Evolutionary conservation across 495 filamentous ascomycete species (phyloP).

Genomic region (Staphylotrichum tortipilum): DNA sequence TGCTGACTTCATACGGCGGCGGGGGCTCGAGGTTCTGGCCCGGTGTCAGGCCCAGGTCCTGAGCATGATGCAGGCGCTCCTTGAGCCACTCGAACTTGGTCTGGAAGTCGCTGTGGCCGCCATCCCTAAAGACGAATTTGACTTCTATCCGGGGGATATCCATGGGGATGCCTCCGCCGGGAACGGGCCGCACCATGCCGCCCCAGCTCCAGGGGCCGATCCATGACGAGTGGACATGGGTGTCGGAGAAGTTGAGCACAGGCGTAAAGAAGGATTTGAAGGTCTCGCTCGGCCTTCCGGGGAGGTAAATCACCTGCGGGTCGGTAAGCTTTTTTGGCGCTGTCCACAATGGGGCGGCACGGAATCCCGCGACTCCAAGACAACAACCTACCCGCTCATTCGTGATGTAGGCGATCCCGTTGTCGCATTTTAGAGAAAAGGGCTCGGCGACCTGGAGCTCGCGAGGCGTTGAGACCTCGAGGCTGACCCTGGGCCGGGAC

Average conservation of each 20-base stretch:
- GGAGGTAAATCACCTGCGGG: conserved; percentile 77
- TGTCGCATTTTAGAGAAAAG: conserved; percentile 39
- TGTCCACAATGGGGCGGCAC: too few relatives aligned
- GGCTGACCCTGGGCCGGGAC: conserved; percentile 35
- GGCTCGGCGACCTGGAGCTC: conserved; percentile 36
- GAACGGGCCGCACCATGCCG: conserved; percentile 66
- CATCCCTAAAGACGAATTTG: conserved; percentile 86
- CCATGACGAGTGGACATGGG: conserved; percentile 83
- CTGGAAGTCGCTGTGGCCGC: conserved; percentile 88
- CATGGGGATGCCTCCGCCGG: conserved; percentile 78
- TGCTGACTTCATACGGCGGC: conserved; percentile 62
- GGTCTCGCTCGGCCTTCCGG: conserved; percentile 53
- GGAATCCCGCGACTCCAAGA: too few relatives aligned
- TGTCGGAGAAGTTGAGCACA: conserved; percentile 75
- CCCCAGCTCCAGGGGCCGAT: conserved; percentile 96
- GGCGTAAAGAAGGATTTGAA: conserved; percentile 86
- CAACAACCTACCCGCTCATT: conserved; percentile 84
- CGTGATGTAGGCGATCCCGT: conserved; percentile 64
- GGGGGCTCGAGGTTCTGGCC: conserved; percentile 62
- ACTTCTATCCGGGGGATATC: conserved; percentile 62
- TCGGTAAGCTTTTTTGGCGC: conserved; percentile 21
- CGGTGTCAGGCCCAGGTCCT: conserved; percentile 52
- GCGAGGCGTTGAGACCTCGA: conserved; percentile 37
- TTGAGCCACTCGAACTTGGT: conserved; percentile 74
- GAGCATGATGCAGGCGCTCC: conserved; percentile 69